Conservation (phyloP, 164 flowering plant species). For the Platanus orientalis region DNA sequence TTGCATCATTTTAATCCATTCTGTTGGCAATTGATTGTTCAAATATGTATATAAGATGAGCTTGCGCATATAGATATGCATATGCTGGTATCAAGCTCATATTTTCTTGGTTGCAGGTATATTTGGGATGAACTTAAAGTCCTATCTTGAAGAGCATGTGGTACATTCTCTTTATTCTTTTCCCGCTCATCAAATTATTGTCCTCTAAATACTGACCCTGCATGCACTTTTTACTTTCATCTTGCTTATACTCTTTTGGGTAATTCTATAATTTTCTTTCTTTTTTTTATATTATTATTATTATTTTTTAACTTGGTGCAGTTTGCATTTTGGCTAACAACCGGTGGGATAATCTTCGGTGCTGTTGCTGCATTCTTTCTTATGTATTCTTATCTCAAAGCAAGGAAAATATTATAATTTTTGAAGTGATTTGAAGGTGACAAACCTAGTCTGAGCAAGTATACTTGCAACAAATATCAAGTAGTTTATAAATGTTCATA, state of each 20-base stretch:
- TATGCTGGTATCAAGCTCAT: background rate
- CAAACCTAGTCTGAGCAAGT: slow-evolving; percentile 1
- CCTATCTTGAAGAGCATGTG: slow-evolving; percentile 91
- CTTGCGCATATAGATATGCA: background rate
- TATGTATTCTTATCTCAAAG: slow-evolving; percentile 68
- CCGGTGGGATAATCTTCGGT: slow-evolving; percentile 77
- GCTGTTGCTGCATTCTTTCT: slow-evolving; percentile 69
- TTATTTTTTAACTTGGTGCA: slow-evolving; percentile 35
- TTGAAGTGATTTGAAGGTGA: background rate
- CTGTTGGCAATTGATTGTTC: background rate
- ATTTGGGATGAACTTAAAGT: slow-evolving; percentile 97
- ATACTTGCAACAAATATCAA: background rate
- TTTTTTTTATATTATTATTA: too few species aligned
- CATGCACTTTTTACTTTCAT: too few species aligned
- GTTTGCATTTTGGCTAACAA: slow-evolving; percentile 94
- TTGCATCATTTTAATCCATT: background rate
- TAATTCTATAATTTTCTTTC: too few species aligned
- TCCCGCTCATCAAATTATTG: too few species aligned
- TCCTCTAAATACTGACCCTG: too few species aligned
- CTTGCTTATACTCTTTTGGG: too few species aligned
- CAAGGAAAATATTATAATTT: slow-evolving; percentile 60
- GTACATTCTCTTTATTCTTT: slow-evolving; percentile 34
- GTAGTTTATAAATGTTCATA: background rate
- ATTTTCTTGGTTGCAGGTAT: slow-evolving; percentile 55
- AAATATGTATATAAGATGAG: background rate